Evolutionary conservation across 306 rosid species (phyloP).

Genomic region (Corylus americana): DNA sequence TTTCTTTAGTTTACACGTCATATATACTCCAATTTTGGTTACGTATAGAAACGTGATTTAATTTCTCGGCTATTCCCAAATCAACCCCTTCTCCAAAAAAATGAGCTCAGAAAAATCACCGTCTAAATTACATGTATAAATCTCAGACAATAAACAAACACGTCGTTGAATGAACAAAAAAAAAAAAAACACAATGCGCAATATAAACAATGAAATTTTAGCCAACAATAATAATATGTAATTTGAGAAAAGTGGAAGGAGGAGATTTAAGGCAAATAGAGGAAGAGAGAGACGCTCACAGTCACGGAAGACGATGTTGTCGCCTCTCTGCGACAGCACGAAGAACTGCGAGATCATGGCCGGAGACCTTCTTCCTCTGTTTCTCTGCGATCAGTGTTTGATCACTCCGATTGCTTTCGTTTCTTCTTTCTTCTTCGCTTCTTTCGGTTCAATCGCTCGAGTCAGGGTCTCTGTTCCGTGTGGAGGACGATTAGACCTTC

Average conservation of each 20-base stretch:
- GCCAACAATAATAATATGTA: not conserved
- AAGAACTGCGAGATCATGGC: constrained; percentile 91
- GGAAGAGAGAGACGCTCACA: constrained; percentile 42
- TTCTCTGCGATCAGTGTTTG: not conserved
- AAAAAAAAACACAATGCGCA: not conserved
- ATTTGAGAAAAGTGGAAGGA: not conserved
- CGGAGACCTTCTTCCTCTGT: not conserved
- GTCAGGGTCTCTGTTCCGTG: not conserved
- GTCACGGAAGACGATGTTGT: constrained; percentile 87
- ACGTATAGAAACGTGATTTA: too few relatives aligned
- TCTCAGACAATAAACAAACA: not conserved
- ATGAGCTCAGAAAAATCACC: too few relatives aligned
- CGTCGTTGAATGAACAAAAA: not conserved
- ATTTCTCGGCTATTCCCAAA: too few relatives aligned
- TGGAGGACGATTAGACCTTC: not conserved
- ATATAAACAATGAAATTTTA: not conserved
- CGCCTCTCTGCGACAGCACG: constrained; percentile 94
- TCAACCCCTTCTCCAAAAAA: too few relatives aligned
- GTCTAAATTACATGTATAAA: too few relatives aligned
- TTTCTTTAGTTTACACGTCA: not conserved
- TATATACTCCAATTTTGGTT: not conserved
- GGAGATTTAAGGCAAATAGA: not conserved
- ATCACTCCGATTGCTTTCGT: not conserved
- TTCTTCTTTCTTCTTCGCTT: not conserved
- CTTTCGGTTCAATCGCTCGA: not conserved